Evolutionary conservation across 129 eudicot genomes (phyloP).

Genomic region (Logfia minima): DNA sequence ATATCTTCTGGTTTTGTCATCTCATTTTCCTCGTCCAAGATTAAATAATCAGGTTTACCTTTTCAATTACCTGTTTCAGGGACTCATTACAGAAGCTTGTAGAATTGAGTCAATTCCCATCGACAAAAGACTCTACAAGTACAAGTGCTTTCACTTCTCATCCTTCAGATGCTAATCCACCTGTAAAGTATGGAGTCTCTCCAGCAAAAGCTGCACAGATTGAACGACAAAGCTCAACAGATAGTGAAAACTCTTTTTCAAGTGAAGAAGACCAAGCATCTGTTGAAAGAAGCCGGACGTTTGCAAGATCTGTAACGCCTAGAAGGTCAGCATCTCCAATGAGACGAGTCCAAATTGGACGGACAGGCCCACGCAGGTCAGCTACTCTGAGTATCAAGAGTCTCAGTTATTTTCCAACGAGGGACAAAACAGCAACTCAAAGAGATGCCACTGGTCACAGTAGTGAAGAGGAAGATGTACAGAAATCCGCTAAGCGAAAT

Average conservation of each 20-base stretch:
- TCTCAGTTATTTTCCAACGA: constrained; percentile 57
- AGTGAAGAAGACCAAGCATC: constrained; percentile 87
- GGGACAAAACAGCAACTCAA: constrained; percentile 57
- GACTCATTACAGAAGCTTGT: constrained; percentile 53
- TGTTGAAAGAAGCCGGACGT: constrained; percentile 76
- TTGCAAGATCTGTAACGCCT: constrained; percentile 75
- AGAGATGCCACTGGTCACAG: constrained; percentile 49
- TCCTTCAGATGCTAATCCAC: constrained; percentile 42
- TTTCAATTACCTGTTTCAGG: constrained; percentile 46
- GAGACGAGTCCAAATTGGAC: constrained; percentile 90
- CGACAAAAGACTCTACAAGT: constrained; percentile 25
- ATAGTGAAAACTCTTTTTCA: constrained; percentile 64
- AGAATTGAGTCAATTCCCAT: constrained; percentile 37
- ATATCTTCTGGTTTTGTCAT: background rate
- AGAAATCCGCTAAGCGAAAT: constrained; percentile 52
- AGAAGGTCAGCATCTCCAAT: constrained; percentile 99
- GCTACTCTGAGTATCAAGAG: constrained; percentile 75
- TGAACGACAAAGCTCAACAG: constrained; percentile 88
- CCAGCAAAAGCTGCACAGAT: constrained; percentile 94
- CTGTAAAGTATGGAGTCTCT: constrained; percentile 76
- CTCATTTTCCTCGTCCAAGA: background rate
- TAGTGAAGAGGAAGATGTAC: constrained; percentile 63
- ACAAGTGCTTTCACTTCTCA: constrained; percentile 23
- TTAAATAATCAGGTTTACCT: constrained; percentile 16
- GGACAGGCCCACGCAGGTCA: constrained; percentile 85